These are phyloP conservation scores for Metschnikowia cerradonensis DNA, from an alignment of 805 yeast species.

Conservation along the genomic window DNA sequence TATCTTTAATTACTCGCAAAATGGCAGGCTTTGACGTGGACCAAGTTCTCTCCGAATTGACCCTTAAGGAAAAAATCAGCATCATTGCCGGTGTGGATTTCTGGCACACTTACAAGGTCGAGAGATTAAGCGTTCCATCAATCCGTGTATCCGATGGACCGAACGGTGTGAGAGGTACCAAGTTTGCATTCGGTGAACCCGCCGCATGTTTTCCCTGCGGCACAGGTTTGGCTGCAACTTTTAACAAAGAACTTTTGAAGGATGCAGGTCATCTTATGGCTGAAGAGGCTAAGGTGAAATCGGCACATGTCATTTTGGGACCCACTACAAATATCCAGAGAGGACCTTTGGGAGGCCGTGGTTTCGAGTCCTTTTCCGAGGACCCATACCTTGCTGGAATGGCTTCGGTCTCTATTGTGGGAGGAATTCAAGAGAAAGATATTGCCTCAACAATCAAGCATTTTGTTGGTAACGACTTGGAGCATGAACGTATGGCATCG, in stretches of 20 bases:
- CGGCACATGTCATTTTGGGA: constrained; percentile 29
- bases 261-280: constrained; percentile 32
- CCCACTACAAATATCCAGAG: constrained; percentile 33
- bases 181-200: constrained; percentile 25
- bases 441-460: constrained; percentile 33
- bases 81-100: constrained; percentile 43
- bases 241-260: constrained; percentile 24
- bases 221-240: constrained; percentile 31
- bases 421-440: constrained; percentile 27
- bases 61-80: constrained; percentile 24
- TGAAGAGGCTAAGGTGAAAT: constrained; percentile 28
- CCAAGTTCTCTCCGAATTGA: constrained; percentile 20
- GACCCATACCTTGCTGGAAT: constrained; percentile 31
- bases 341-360: constrained; percentile 34
- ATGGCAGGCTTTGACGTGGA: constrained; percentile 24
- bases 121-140: constrained; percentile 40
- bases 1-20: not conserved
- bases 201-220: constrained; percentile 35
- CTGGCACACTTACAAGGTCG: constrained; percentile 48
- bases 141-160: constrained; percentile 40
- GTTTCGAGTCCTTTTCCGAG: constrained; percentile 32
- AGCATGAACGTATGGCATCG: constrained; percentile 26
- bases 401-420: constrained; percentile 23
- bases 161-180: constrained; percentile 32
- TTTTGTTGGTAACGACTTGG: constrained; percentile 32